Base-by-base conservation (phyloP, 441 rosid genomes). In the Oxalis stricta region DNA sequence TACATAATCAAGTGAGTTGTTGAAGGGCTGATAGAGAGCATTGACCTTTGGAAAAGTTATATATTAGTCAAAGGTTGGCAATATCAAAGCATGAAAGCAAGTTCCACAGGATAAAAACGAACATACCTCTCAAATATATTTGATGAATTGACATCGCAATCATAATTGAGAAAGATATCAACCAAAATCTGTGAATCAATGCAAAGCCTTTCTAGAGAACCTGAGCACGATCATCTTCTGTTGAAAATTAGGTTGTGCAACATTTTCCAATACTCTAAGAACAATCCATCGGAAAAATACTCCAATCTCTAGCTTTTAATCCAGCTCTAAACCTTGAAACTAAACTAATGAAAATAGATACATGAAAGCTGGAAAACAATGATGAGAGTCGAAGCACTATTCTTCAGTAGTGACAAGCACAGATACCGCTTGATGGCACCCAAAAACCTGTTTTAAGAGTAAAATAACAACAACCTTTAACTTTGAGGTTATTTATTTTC, bases 181-280 rank as follows among this genome's bases (percentile, higher is more conserved):
- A 92, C 99, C 60, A 87, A 62, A 56, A 87, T 84, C 75, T 92
- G 99, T 47, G 99, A 84, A 75, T 92, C 99, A 63, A 71, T 66
- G 61, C 94, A 79, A 49, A 92, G 84, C 75, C 78, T 92, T 57
- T 87, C 97, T 45, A 92, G 52, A n/a, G 74, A 92, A 92, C 53
- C 94, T 81, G 65, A 92, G 99, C 60, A 92, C 97, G 55, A 76
- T 87, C 81, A 84, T 79, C 80, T 92, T 92, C 84, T 82, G 99
- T 44, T 92, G 97, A 63, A 82, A 92, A 69, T 84, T 87, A 64
- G 99, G 99, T 58, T 92, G 99, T 46, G 89, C 68, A 60, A 87
- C 94, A 68, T 84, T 92, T 64, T 92, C 99, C 64, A 87, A 63
- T 40, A 92, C 95, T 55, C 99, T 71, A 35, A 87, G 83, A 53